These are phyloP conservation scores for Chrysochromulina parva DNA, from an alignment of 78 protist species.

Conservation along the genomic window DNA sequence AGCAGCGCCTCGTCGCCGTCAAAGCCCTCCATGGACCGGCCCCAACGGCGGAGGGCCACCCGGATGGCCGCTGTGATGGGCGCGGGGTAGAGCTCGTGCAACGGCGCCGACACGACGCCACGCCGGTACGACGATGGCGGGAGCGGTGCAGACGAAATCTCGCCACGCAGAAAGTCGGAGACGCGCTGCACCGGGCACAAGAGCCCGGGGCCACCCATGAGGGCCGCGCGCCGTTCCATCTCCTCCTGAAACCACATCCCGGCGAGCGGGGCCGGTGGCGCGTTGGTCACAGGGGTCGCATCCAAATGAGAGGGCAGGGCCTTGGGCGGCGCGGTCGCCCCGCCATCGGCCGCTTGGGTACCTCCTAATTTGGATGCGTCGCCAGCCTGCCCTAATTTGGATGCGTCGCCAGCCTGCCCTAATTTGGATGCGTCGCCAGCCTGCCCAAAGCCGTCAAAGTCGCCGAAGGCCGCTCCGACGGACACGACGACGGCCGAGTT, in stretches of 20 bases:
- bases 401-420: neutral
- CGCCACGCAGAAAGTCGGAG: conserved; percentile 16
- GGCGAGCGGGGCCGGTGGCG: neutral
- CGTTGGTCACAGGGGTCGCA: too few relatives aligned
- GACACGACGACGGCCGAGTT: conserved; percentile 6
- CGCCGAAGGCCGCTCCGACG: neutral
- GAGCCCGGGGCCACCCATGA: conserved; percentile 6
- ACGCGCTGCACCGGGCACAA: conserved; percentile 30
- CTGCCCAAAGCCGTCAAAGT: neutral
- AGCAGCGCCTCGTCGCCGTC: conserved; percentile 18
- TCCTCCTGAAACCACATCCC: conserved; percentile 14
- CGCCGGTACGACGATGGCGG: conserved; percentile 34
- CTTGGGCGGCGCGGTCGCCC: neutral
- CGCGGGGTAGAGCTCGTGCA: conserved; percentile 16
- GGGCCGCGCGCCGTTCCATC: conserved; percentile 19
- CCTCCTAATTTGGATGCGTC: neutral
- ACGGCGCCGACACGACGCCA: neutral
- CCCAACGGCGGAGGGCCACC: neutral
- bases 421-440: neutral
- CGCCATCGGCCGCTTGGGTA: neutral
- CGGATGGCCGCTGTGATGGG: neutral
- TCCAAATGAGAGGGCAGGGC: too few relatives aligned
- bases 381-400: neutral
- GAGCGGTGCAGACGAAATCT: neutral
- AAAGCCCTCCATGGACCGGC: neutral